These are phyloP conservation scores for Prototheca stagnorum DNA, from an alignment of 163 green algal genomes.

Conservation along the genomic window DNA sequence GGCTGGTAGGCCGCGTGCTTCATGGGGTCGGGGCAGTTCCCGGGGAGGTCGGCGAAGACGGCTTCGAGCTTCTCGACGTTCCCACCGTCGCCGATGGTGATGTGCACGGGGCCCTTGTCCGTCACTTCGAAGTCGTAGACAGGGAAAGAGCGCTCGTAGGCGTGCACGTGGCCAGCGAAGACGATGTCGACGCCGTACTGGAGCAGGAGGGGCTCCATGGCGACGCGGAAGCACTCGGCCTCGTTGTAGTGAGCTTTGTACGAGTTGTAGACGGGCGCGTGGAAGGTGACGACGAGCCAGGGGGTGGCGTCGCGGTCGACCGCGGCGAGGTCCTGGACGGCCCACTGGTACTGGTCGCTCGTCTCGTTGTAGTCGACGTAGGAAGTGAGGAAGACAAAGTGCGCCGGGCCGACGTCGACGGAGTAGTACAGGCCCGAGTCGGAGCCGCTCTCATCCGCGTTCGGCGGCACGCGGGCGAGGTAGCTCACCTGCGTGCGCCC, in stretches of 20 bases:
- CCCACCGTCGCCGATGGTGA: slow-evolving; percentile 46
- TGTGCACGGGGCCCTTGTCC: slow-evolving; percentile 24
- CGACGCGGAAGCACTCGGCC: background rate
- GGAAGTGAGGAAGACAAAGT: slow-evolving; percentile 38
- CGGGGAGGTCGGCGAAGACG: background rate
- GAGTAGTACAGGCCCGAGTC: slow-evolving; percentile 26
- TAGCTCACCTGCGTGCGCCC: background rate
- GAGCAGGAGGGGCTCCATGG: slow-evolving; percentile 31
- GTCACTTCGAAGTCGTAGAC: slow-evolving; percentile 16
- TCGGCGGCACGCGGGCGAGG: no score
- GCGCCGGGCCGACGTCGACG: slow-evolving; percentile 16
- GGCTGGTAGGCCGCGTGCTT: background rate
- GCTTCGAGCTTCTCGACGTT: slow-evolving; percentile 35
- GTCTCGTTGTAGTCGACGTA: slow-evolving; percentile 28
- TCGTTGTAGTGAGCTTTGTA: slow-evolving; percentile 35
- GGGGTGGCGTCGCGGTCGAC: slow-evolving; percentile 47
- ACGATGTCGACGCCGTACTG: slow-evolving; percentile 44
- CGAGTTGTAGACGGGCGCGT: slow-evolving; percentile 49
- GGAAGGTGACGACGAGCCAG: slow-evolving; percentile 54
- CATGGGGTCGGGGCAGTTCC: background rate
- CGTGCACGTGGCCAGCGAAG: slow-evolving; percentile 45
- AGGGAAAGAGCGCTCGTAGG: slow-evolving; percentile 48
- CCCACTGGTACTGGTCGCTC: slow-evolving; percentile 19
- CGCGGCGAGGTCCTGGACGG: slow-evolving; percentile 28
- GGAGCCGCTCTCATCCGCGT: no score